Base-by-base conservation (phyloP, 805 yeast genomes). In the Komagataella populi region DNA sequence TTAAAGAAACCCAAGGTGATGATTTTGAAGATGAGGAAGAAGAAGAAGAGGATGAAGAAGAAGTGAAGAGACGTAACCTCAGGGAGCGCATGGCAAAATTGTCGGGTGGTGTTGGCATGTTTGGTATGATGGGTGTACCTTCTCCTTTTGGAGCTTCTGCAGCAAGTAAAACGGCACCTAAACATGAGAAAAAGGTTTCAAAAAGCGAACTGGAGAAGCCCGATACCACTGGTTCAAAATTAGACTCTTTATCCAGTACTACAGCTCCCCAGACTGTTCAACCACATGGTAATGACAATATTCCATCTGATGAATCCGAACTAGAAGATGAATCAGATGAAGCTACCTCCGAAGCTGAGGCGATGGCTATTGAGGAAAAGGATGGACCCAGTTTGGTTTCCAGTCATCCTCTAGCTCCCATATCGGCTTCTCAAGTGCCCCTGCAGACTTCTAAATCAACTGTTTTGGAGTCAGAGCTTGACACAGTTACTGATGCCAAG, bases 21-120 rank as follows among this genome's bases (percentile, higher is more conserved):
- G 78, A 70, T 2, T 81, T 71, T 3, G 75, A 67, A 1, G 77
- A 70, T 0, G 79, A 68, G 0, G 81, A 70, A 1, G 80, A 73
- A 2, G 80, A 71, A 0, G 86, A 78, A 1, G 84, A 80, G 50
- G 91, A 85, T 50, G 85, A 80, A 46, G 95, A 86, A 61, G 93
- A 85, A 55, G 72, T 82, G 4, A 78, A 84, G 52, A 77, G 93
- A 59, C 76, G 83, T 48, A 87, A 83, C 6, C 71, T 91, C 50
- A 82, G 95, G 18, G 96, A 86, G 56, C 78, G 97, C 54, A 91
- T 91, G 96, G 98, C 99, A n/a, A 87, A 83, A 59, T 76, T 91
- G 17, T 85, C 97, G 0, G 95, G 96, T 18, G 89, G 89, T 4
- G 76, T 84, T 68, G 83, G 86, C 53, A 78, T 85, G 81, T 76